Evolutionary conservation across 805 yeast genomes (phyloP), one percentile per base, ranked within the genome.

Genomic region (Sungouiozyma intestinalis): DNA sequence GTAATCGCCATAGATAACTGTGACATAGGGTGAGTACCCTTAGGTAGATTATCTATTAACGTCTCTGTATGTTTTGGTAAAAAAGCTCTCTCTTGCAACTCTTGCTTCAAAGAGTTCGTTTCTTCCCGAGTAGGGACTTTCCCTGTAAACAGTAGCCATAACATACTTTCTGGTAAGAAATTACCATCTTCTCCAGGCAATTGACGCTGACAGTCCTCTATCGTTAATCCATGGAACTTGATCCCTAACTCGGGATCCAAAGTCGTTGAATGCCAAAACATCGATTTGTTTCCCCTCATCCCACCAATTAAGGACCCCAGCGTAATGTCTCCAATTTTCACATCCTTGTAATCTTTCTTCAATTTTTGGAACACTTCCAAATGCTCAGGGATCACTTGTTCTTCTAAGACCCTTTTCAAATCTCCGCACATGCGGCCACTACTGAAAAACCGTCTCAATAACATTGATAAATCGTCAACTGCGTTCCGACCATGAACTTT

Each of bases 241-340:
- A 83, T 83, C 32, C 92, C 92, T 55, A 75, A 77, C 41, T 76
- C 69, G 41, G 90, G 80, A 60, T 83, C 90, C 51, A 83, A 75
- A 36, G 75, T 77, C 13, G 88, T 80, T 42, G 86, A 79, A 57
- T 82, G 87, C 92, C 92, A 83, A 43, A 81, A 77, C 58, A 83
- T 69, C 40, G 82, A 75, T 59, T 74, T 74, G 60, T 78, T 72
- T 41, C 88, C 88, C 59, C 90, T 73, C 90, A 83, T 83, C 48
- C 92, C 90, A 51, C 88, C 88, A 33, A 73, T 45, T 9, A 72
- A 51, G 31, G 66, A 63, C 16, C 66, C 68, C 15, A 74, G 69
- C 5, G 72, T 65, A 34, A 71, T 57, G 21, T 34, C 33, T 13
- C 35, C 42, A 20, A 74, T 62, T 19, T 64, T 56, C 44, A 63